Conservation (phyloP, 2,329 filamentous ascomycete genomes). For the Pseudogymnoascus sp. region DNA sequence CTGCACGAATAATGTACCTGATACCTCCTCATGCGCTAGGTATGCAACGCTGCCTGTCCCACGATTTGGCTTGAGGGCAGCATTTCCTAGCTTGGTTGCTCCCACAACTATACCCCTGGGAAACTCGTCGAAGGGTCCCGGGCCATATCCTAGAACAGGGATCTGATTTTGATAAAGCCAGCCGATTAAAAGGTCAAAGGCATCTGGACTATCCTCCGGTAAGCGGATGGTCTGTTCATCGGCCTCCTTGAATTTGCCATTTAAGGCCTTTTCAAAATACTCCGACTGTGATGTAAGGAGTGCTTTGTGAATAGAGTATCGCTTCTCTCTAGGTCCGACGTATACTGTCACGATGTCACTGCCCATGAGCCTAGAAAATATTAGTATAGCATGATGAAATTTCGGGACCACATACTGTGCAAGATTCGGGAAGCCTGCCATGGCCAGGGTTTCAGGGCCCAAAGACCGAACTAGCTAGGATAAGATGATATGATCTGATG, state of each 20-base stretch:
- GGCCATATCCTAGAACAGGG: not conserved
- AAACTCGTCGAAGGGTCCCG: not conserved
- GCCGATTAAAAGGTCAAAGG: constrained; percentile 18
- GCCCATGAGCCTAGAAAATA: constrained; percentile 13
- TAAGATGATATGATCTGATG: not conserved
- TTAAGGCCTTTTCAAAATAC: constrained; percentile 22
- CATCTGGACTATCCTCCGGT: constrained; percentile 15
- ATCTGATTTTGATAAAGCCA: constrained; percentile 17
- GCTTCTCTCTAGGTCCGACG: constrained; percentile 18
- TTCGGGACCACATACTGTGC: not conserved
- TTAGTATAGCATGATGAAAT: not conserved
- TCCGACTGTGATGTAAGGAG: constrained; percentile 19
- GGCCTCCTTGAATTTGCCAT: constrained; percentile 18
- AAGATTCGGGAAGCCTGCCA: not conserved
- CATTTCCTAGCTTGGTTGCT: not conserved
- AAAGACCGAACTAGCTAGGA: not conserved
- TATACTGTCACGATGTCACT: constrained; percentile 16
- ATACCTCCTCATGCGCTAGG: not conserved
- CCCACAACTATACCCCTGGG: not conserved
- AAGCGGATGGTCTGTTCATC: constrained; percentile 15
- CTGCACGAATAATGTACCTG: not conserved
- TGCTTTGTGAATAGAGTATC: constrained; percentile 20
- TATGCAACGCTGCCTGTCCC: not conserved
- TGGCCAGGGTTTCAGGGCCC: not conserved
- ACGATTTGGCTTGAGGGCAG: not conserved